Conservation (phyloP, 345 rosid species). For the Physaria fendleri region DNA sequence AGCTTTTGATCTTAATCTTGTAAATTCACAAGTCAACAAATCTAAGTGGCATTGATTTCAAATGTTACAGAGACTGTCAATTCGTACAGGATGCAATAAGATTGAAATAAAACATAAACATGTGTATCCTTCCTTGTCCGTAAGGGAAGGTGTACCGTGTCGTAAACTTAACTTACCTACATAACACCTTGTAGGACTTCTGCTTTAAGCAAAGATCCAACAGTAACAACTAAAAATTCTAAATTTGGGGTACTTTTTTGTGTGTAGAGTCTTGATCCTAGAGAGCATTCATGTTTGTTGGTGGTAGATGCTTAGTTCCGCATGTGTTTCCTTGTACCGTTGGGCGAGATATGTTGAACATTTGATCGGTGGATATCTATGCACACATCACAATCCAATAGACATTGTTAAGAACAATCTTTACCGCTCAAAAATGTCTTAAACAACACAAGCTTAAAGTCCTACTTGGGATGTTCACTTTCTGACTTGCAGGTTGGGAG, state of each 20-base stretch:
- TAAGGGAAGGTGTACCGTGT: not conserved
- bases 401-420: not conserved
- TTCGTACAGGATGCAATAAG: not conserved
- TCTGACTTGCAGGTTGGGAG: constrained; percentile 83
- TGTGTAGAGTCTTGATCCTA: not conserved
- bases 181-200: not conserved
- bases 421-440: not conserved
- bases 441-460: not conserved
- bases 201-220: not conserved
- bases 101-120: constrained; percentile 3
- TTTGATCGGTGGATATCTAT: constrained; percentile 66
- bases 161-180: constrained; percentile 2
- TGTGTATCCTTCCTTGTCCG: not conserved
- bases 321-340: constrained; percentile 68
- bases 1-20: no score
- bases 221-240: not conserved
- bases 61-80: not conserved
- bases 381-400: not conserved
- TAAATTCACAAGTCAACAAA: not conserved
- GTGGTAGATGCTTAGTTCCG: constrained; percentile 45
- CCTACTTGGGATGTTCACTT: constrained; percentile 73
- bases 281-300: constrained; percentile 23
- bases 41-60: not conserved
- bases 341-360: constrained; percentile 60
- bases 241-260: not conserved